Conservation (phyloP, 1,139 yeast species). For the Suhomyces kunorum region DNA sequence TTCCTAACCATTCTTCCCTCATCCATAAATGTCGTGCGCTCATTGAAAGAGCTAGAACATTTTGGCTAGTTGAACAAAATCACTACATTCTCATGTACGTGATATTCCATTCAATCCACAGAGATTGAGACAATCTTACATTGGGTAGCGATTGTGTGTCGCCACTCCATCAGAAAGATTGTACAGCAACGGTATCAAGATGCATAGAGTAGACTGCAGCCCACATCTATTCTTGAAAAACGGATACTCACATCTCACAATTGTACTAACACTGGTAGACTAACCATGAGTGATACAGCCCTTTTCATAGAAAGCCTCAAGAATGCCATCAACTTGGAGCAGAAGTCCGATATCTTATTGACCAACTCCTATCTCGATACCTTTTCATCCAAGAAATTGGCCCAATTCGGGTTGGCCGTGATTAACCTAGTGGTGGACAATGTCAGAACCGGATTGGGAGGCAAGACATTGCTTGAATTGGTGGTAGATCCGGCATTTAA, state of each 20-base stretch:
- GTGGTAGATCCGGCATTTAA: constrained; percentile 58
- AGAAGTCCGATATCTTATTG: constrained; percentile 56
- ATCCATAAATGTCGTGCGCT: too few species aligned
- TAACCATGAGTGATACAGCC: constrained; percentile 2
- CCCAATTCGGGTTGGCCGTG: constrained; percentile 72
- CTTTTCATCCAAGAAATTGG: constrained; percentile 65
- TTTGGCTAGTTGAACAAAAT: too few species aligned
- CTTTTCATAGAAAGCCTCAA: constrained; percentile 43
- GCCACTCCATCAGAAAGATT: constrained; percentile 13
- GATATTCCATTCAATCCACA: not conserved
- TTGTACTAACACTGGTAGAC: constrained; percentile 9
- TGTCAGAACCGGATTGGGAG: constrained; percentile 77
- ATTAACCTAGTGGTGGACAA: constrained; percentile 61
- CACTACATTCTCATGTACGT: constrained; percentile 1
- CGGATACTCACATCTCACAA: constrained; percentile 26
- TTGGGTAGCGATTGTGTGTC: constrained; percentile 7
- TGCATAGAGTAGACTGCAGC: constrained; percentile 20
- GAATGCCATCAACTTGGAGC: constrained; percentile 56
- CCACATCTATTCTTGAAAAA: constrained; percentile 32
- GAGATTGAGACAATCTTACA: constrained; percentile 3
- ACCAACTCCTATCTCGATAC: constrained; percentile 51
- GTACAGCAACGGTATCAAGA: constrained; percentile 24
- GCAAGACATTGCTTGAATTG: constrained; percentile 69
- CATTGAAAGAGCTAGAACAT: too few species aligned
- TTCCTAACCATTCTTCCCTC: too few species aligned